A percentile compares a stretch with the other conserved stretches of the same genome.
phyloP scores from a whole-genome alignment of 2,329 filamentous ascomycete genomes.

The Colletotrichum sp. region DNA sequence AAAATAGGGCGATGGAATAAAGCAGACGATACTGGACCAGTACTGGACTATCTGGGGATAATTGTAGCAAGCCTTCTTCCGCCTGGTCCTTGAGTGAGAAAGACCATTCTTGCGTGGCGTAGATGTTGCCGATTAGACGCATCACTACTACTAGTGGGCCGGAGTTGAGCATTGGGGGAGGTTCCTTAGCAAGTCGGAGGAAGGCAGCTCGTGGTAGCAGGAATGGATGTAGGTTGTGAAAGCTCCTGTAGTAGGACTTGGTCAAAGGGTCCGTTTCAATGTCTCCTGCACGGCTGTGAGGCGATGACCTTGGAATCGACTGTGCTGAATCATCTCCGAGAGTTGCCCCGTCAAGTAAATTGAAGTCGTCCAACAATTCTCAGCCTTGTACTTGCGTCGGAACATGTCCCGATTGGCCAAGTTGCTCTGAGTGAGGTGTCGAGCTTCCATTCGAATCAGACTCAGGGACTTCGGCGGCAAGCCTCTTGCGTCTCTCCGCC shows the following conservation, averaged over 20 bases:
- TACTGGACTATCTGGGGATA: conserved; percentile 25
- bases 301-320: background rate
- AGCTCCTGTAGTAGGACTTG: conserved; percentile 38
- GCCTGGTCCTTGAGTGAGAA: background rate
- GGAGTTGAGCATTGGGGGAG: conserved; percentile 9
- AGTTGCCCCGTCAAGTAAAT: background rate
- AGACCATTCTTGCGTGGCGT: conserved; percentile 22
- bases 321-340: background rate
- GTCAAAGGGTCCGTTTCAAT: conserved; percentile 28
- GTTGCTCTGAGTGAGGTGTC: background rate
- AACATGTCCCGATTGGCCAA: background rate
- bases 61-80: conserved; percentile 3
- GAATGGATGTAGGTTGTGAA: conserved; percentile 36
- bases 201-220: conserved; percentile 26
- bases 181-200: background rate
- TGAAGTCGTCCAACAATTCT: background rate
- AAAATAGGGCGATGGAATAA: conserved; percentile 40
- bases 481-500: conserved; percentile 29
- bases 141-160: conserved; percentile 29
- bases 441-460: background rate
- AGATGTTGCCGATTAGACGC: conserved; percentile 38
- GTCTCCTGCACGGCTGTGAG: background rate
- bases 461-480: conserved; percentile 9
- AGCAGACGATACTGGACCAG: conserved; percentile 40
- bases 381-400: background rate